Evolutionary conservation across 2,329 filamentous ascomycete species (phyloP), one percentile per base, ranked within the genome.

Genomic region (Penicillium sp.): DNA sequence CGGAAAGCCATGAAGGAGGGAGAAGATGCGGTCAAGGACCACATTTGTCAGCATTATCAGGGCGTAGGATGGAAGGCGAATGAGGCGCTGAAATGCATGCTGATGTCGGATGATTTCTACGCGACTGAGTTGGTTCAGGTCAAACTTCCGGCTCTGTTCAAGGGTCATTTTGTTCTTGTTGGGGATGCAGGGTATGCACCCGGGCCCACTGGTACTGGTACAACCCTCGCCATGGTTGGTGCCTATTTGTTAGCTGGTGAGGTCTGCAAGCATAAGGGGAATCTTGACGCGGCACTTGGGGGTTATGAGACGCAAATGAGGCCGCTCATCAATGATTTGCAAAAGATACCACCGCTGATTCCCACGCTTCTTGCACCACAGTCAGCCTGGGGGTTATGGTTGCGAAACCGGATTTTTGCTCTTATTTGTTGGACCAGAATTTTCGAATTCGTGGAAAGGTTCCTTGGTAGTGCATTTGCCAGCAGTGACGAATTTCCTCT

Each of bases 231-330:
- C 2, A 54, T 77, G 8, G 57, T 67, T 13, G 74, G 72, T 0
- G 80, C 82, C 0, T 86, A 86, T 62, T 68, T 84, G 1, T 72
- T 87, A 3, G 84, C 83, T 0, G 84, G 84, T 2, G 83, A 75
- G 51, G 58, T 77, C 16, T 49, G 55, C 4, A 70, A 60, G 43
- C 63, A 72, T 42, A 44, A 53, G 16, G 62, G 61, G 55, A 66
- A 77, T 61, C 29, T 78, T 16, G 65, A 57, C 16, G 72, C 67
- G 16, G 76, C 66, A 10, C 64, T 78, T 4, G 55, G 42, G 42
- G 69, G 63, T 3, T 79, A 79, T 51, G 74, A 77, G 58, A 63
- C 71, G 61, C 60, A 53, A 16, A 74, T 79, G 67, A 67, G 68
- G 39, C 73, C 75, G 4, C 63, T 77, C 42, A 68, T 77, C 42